Percentiles rank a stretch among this genome's conserved stretches.
Evolutionary conservation across 2,329 filamentous ascomycete genomes (phyloP).

Genomic region (Botryotinia narcissicola): DNA sequence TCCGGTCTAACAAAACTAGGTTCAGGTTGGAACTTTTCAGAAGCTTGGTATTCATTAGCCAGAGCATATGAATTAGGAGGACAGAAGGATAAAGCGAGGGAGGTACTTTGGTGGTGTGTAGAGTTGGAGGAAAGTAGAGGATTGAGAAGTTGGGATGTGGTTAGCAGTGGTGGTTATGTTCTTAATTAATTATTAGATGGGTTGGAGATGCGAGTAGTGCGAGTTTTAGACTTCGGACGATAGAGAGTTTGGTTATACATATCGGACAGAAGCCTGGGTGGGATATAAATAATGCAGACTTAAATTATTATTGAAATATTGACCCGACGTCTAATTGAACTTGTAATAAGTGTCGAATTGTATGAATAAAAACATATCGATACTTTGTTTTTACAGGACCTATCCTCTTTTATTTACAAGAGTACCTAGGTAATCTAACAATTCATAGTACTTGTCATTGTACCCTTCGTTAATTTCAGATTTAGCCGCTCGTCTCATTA

Average conservation of each 20-base stretch:
- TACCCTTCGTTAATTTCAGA: not conserved
- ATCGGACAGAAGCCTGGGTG: not conserved
- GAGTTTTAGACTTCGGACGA: not conserved
- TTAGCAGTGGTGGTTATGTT: constrained; percentile 54
- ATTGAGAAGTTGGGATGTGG: constrained; percentile 75
- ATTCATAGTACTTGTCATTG: not conserved
- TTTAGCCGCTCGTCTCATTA: not conserved
- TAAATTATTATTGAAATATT: not conserved
- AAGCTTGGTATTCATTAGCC: constrained; percentile 89
- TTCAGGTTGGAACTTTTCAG: constrained; percentile 82
- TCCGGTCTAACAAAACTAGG: constrained; percentile 82
- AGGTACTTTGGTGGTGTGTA: constrained; percentile 96
- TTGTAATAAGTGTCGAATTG: not conserved
- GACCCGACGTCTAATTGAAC: not conserved
- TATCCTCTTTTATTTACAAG: not conserved
- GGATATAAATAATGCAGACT: not conserved
- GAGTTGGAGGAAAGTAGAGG: constrained; percentile 85
- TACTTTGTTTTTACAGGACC: not conserved
- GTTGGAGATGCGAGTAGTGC: not conserved
- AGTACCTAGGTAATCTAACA: not conserved
- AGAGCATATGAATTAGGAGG: constrained; percentile 84
- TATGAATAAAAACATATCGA: not conserved
- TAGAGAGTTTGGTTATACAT: not conserved
- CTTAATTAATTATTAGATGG: constrained; percentile 7
- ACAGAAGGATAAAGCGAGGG: constrained; percentile 82